Evolutionary conservation across 371 early-diverging fungal genomes (phyloP), one percentile per base, ranked within the genome.

Genomic region (Mucor racemosus): DNA sequence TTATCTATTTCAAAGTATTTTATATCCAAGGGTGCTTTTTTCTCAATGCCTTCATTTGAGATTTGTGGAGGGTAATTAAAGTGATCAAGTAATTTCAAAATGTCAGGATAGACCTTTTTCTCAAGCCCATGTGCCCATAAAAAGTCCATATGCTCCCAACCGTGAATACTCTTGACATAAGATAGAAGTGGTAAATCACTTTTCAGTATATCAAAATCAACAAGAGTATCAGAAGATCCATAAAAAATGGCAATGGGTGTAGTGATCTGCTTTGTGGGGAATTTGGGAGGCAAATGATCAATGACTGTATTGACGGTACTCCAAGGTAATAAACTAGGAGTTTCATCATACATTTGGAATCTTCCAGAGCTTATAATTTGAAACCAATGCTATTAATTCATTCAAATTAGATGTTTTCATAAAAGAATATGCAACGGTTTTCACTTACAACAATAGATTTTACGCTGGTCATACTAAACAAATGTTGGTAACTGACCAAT

Each of bases 301-400:
- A 80, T 74, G 13, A 80, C 70, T 14, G 79, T 67, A 35, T 68
- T 76, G 3, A 66, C 33, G 0, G 74, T 80, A 14, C 86, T 80
- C 21, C 86, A 84, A 14, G 89, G 87, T 9, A 88, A 62, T 7
- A 85, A 65, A 40, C 86, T 86, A 26, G 88, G 87, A 33, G 88
- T 75, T 46, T 97, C 97, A 68, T 97, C 96, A 66, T 91, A 97
- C 94, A 95, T 95, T 69, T 95, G 95, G 66, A 97, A 92, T 17
- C 83, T 73, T 7, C 90, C 90, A 13, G 90, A 86, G n/a, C 94
- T 83, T 48, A 96, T 95, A 67, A 97, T 95, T 81, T 96, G 96
- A 78, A 96, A 95, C 95, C 95, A 93, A 68, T 94, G 94, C 86
- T 88, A 62, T 7, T 54, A 34, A n/a, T 7, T 38, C 38, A 38